phyloP scores from a whole-genome alignment of 148 eudicot genomes.

The Chenopodium album region DNA sequence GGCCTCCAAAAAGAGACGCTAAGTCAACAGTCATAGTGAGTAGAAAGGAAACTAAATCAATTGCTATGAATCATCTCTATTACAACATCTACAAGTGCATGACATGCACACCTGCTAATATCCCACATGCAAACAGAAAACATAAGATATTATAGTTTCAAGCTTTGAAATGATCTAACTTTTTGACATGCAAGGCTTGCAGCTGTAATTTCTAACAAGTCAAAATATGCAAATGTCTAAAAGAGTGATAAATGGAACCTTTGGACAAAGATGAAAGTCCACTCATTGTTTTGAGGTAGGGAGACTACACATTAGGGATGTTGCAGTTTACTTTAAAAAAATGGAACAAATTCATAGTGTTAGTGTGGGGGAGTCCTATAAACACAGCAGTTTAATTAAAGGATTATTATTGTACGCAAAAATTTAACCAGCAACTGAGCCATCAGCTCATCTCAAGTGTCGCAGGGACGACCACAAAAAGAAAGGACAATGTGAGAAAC shows the following conservation, averaged over 20 bases:
- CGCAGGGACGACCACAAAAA: not conserved
- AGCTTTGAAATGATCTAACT: not conserved
- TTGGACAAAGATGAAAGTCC: not conserved
- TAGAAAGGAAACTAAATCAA: not conserved
- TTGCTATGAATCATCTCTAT: not conserved
- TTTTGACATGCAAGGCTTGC: not conserved
- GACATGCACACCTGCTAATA: not conserved
- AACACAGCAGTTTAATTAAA: not conserved
- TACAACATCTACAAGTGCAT: not conserved
- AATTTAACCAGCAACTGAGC: not conserved
- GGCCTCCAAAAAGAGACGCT: not conserved
- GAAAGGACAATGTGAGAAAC: not conserved
- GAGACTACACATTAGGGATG: not conserved
- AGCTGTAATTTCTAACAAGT: not conserved
- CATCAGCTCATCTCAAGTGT: conserved; percentile 3
- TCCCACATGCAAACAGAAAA: not conserved
- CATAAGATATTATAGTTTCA: not conserved
- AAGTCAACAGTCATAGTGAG: not conserved
- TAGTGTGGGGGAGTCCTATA: not conserved
- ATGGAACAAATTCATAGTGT: not conserved
- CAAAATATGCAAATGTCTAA: not conserved
- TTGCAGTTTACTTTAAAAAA: not conserved
- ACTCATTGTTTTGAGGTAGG: not conserved
- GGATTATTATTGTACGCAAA: not conserved
- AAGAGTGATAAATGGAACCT: not conserved